Conservation (phyloP, 2,329 filamentous ascomycete genomes). For the Colletotrichum abscissum region DNA sequence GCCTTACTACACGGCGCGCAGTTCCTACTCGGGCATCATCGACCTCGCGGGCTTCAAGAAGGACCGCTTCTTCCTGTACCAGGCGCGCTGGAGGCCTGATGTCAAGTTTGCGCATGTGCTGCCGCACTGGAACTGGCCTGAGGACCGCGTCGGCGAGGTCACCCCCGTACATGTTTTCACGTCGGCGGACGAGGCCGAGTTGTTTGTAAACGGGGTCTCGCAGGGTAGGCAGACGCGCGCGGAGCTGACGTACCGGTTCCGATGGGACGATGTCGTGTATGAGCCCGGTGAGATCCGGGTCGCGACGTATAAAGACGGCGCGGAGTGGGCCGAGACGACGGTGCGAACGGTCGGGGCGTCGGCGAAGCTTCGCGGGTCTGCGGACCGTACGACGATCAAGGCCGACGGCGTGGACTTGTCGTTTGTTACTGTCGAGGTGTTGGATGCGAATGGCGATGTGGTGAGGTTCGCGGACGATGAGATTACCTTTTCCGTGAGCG, state of each 20-base stretch:
- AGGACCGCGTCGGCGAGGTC: slow-evolving; percentile 53
- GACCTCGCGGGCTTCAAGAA: slow-evolving; percentile 68
- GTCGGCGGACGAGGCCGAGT: slow-evolving; percentile 62
- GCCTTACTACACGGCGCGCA: slow-evolving; percentile 58
- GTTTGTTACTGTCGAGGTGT: slow-evolving; percentile 57
- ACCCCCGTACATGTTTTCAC: slow-evolving; percentile 67
- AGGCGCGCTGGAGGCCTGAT: slow-evolving; percentile 62
- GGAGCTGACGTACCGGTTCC: slow-evolving; percentile 57
- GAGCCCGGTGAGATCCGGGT: slow-evolving; percentile 59
- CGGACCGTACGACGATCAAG: slow-evolving; percentile 52
- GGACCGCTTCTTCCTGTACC: slow-evolving; percentile 66
- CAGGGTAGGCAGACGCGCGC: slow-evolving; percentile 52
- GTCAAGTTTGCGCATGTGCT: slow-evolving; percentile 62
- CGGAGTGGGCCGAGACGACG: slow-evolving; percentile 56
- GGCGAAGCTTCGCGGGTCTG: slow-evolving; percentile 48
- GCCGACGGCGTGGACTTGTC: slow-evolving; percentile 58
- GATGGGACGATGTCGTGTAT: slow-evolving; percentile 64
- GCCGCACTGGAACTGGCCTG: slow-evolving; percentile 67
- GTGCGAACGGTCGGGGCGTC: slow-evolving; percentile 55
- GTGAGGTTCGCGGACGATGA: slow-evolving; percentile 55
- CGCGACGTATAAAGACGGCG: slow-evolving; percentile 59
- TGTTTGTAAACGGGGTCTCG: slow-evolving; percentile 63
- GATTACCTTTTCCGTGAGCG: slow-evolving; percentile 56
- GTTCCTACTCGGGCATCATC: slow-evolving; percentile 67
- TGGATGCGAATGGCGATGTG: slow-evolving; percentile 54